These are phyloP conservation scores for Scleroderma citrinum DNA, from an alignment of 768 basidiomycete genomes.

Conservation along the genomic window DNA sequence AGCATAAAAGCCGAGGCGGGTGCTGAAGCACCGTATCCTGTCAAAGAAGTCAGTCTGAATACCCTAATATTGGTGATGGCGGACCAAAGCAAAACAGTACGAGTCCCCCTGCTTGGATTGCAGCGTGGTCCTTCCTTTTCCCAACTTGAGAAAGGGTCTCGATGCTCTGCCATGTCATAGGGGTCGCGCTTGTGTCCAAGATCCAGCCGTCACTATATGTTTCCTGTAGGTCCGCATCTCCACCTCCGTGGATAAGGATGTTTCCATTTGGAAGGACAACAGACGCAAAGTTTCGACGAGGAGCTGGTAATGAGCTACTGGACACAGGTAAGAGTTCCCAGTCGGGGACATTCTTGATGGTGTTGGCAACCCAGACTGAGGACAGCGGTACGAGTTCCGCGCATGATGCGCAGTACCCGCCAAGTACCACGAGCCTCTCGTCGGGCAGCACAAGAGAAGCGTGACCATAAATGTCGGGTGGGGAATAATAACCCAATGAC, in stretches of 20 bases:
- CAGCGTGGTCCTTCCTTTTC: constrained; percentile 67
- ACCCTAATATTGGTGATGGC: constrained; percentile 19
- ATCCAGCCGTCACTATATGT: constrained; percentile 68
- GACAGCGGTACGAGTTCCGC: constrained; percentile 48
- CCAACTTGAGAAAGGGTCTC: constrained; percentile 53
- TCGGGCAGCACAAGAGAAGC: constrained; percentile 61
- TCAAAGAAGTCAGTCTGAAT: constrained; percentile 19
- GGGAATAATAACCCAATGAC: constrained; percentile 44
- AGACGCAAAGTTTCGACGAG: constrained; percentile 62
- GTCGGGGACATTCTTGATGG: constrained; percentile 34
- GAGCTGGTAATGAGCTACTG: constrained; percentile 39
- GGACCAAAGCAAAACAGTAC: constrained; percentile 78
- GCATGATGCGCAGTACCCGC: constrained; percentile 55
- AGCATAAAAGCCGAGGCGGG: constrained; percentile 46
- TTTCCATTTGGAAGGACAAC: constrained; percentile 44
- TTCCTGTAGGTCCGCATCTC: constrained; percentile 47
- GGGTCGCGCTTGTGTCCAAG: constrained; percentile 48
- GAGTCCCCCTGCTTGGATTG: constrained; percentile 49
- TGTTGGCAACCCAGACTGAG: constrained; percentile 60
- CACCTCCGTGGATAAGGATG: constrained; percentile 76
- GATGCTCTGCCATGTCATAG: constrained; percentile 56
- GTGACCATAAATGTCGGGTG: constrained; percentile 71
- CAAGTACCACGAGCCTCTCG: constrained; percentile 67
- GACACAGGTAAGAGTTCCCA: constrained; percentile 49
- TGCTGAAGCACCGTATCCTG: constrained; percentile 29